Percentiles rank a stretch among this genome's conserved stretches.
These are phyloP conservation scores for Metschnikowia reukaufii DNA, from an alignment of 805 yeast species.

Conservation along the genomic window DNA sequence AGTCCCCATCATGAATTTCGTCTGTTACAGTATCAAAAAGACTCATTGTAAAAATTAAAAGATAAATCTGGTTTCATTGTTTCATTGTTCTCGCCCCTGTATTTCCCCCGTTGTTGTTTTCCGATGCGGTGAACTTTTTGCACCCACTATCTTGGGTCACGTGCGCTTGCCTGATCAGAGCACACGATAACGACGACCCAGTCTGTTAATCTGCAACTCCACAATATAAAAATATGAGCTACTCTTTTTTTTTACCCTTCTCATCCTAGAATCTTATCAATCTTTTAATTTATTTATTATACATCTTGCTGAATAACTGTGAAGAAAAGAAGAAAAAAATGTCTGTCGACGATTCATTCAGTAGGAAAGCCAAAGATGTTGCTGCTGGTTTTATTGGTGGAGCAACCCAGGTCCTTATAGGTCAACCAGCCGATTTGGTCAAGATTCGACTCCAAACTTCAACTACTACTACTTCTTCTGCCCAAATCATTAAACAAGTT, in stretches of 20 bases:
- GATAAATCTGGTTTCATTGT: no score
- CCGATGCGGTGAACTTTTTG: no score
- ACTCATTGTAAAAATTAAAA: no score
- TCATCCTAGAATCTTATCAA: no score
- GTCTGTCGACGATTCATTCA: slow-evolving; percentile 35
- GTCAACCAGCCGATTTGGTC: slow-evolving; percentile 48
- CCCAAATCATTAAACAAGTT: slow-evolving; percentile 36
- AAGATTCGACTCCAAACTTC: slow-evolving; percentile 44
- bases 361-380: slow-evolving; percentile 41
- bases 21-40: no score
- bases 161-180: slow-evolving; percentile 21
- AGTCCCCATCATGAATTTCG: neutral
- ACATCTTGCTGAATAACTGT: neutral
- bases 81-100: no score
- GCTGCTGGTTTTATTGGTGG: slow-evolving; percentile 49
- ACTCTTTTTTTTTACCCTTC: neutral
- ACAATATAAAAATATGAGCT: neutral
- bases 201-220: neutral
- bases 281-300: no score
- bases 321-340: slow-evolving; percentile 2
- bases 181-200: slow-evolving; percentile 8
- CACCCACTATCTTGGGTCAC: slow-evolving; percentile 19
- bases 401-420: slow-evolving; percentile 47
- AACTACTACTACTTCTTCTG: slow-evolving; percentile 28
- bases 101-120: no score